These are phyloP conservation scores for Allium fistulosum DNA, from an alignment of 106 monocot species.

Conservation along the genomic window DNA sequence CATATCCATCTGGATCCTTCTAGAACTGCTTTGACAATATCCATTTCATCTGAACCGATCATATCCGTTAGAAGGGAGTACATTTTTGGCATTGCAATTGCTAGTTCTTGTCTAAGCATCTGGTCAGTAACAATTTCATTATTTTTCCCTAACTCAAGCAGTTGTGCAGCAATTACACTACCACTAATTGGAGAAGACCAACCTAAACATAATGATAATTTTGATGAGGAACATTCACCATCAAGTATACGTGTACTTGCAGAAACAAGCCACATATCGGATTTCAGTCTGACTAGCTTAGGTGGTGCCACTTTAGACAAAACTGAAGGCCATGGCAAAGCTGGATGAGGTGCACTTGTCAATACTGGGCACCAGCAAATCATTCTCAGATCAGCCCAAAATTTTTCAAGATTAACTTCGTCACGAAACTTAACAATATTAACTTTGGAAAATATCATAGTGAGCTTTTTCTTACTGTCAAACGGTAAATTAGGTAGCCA, in stretches of 20 bases:
- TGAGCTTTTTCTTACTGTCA: conserved; percentile 30
- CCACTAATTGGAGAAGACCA: conserved; percentile 87
- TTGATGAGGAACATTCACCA: conserved; percentile 84
- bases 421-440: conserved; percentile 17
- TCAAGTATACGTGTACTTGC: conserved; percentile 96
- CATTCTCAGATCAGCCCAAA: conserved; percentile 89
- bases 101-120: conserved; percentile 76
- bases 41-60: conserved; percentile 96
- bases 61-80: conserved; percentile 67
- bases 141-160: conserved; percentile 96
- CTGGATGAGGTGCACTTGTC: conserved; percentile 51
- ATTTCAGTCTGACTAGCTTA: conserved; percentile 61
- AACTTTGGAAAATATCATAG: conserved; percentile 40
- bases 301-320: conserved; percentile 91
- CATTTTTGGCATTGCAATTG: conserved; percentile 82
- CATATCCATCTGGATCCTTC: conserved; percentile 97
- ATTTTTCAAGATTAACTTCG: conserved; percentile 58
- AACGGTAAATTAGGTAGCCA: conserved; percentile 35
- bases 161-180: conserved; percentile 82
- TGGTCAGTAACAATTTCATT: conserved; percentile 91
- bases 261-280: conserved; percentile 94
- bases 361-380: conserved; percentile 98
- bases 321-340: conserved; percentile 89
- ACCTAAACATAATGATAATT: conserved; percentile 58
- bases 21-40: conserved; percentile 90